Evolutionary conservation across 306 rosid species (phyloP), one percentile per base, ranked within the genome.

Genomic region (Prunus kanzakura): DNA sequence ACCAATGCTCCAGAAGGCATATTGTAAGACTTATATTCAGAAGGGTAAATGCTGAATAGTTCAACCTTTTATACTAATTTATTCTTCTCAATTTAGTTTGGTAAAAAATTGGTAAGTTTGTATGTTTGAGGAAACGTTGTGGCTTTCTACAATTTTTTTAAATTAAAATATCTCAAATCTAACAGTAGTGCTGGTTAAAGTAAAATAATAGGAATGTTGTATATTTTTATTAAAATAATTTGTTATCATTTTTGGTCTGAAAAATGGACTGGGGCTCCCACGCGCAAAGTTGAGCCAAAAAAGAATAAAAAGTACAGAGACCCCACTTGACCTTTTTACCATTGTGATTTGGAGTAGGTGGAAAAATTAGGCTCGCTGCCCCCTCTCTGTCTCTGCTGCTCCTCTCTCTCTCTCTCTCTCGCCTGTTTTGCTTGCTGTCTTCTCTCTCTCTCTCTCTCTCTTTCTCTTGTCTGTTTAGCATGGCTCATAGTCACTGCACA

Each of bases 311-410:
- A 19, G 60, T 45, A 61, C 69, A 18, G 3, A 6, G 30, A 32
- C 58, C 58, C 77, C 60, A 19, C 46, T 25, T 25, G n/a, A 61
- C 47, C 76, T 20, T 56, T 69, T 60, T 60, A 25, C 64, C 64
- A 12, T 60, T 56, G 23, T 56, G 18, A 52, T 13, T 49, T 49
- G 54, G 14, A 49, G 16, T 49, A 13, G 16, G 1, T 52, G 58
- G 58, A 52, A 52, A 52, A 52, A 52, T 3, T 49, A 11, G 43
- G 2, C 43, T 6, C 8, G 1, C 5, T 49, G 16, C 52, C 52
- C 16, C 5, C 5, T 11, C 52, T 13, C 19, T 49, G 41, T 35
- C 41, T 30, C 35, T 1, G 5, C 11, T 45, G 12, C 49, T 45
- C 13, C 20, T 51, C 1, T 1, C 2, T 1, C 25, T 16, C 22